These are phyloP conservation scores for Quaeritorhiza haematococci DNA, from an alignment of 371 early-diverging fungal genomes.

Conservation along the genomic window DNA sequence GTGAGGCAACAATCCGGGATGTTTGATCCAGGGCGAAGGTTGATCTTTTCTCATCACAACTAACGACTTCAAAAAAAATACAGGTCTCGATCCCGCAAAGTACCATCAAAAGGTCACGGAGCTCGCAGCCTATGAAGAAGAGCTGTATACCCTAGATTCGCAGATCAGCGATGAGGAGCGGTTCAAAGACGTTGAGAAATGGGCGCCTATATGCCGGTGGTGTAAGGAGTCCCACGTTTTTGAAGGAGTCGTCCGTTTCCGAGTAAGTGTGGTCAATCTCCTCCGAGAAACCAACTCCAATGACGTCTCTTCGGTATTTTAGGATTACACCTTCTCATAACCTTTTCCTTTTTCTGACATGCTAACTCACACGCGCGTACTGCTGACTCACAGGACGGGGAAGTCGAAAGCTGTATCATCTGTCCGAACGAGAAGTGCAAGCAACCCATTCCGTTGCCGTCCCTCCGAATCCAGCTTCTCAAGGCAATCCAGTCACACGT, in stretches of 20 bases:
- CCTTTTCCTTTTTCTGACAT: not conserved
- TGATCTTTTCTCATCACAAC: too few relatives aligned
- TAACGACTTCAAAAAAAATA: not conserved
- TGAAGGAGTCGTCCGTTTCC: conserved; percentile 47
- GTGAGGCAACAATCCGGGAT: conserved; percentile 25
- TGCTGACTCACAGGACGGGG: not conserved
- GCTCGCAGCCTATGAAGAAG: conserved; percentile 34
- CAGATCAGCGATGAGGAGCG: conserved; percentile 80
- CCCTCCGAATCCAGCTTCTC: conserved; percentile 60
- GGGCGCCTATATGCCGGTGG: conserved; percentile 55
- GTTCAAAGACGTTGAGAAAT: conserved; percentile 64
- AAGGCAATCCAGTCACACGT: conserved; percentile 61
- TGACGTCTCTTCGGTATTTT: too few relatives aligned
- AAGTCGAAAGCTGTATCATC: conserved; percentile 16
- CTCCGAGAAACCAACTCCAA: too few relatives aligned
- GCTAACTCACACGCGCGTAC: not conserved
- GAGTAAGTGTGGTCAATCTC: conserved; percentile 30
- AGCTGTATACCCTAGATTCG: conserved; percentile 71
- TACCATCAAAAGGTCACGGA: conserved; percentile 33
- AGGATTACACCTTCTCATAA: not conserved
- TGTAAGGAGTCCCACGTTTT: conserved; percentile 55
- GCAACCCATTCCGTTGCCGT: conserved; percentile 32
- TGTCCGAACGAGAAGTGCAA: conserved; percentile 59
- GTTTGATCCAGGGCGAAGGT: not conserved
- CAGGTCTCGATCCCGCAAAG: conserved; percentile 63